Conservation (phyloP, 768 basidiomycete genomes). For the Dictyophora rubrovolvata region DNA sequence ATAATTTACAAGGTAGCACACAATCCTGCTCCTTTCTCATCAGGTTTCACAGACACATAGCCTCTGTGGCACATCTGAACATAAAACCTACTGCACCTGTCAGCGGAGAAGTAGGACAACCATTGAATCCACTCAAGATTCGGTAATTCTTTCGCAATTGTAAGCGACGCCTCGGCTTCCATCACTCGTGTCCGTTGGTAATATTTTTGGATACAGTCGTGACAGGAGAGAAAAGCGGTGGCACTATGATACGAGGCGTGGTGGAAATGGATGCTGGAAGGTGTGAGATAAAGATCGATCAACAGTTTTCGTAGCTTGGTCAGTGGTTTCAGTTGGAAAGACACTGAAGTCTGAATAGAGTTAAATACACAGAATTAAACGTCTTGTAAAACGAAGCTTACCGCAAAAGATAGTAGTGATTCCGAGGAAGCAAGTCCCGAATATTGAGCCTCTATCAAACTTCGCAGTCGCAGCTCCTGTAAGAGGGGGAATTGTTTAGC, state of each 20-base stretch:
- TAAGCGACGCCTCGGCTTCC: conserved; percentile 2
- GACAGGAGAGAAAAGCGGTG: background rate
- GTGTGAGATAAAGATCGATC: conserved; percentile 5
- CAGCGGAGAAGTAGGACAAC: conserved; percentile 2
- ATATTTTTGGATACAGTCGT: background rate
- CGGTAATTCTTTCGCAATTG: background rate
- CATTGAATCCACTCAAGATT: conserved; percentile 5
- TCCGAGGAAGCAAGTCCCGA: background rate
- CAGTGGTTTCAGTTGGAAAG: background rate
- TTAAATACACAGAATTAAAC: background rate
- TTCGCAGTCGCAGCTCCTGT: conserved; percentile 1
- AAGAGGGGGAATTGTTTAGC: background rate
- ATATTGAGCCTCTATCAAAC: conserved; percentile 1
- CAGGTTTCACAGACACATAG: background rate
- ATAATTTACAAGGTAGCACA: background rate
- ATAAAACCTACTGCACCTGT: background rate
- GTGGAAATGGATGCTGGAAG: background rate
- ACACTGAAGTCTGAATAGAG: background rate
- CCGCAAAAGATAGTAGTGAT: background rate
- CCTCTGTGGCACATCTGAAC: background rate
- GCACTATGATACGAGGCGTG: conserved; percentile 4
- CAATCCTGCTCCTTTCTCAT: background rate
- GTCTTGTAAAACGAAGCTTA: background rate
- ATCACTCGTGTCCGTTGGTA: background rate
- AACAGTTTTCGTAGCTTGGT: background rate